phyloP scores from a whole-genome alignment of 2,329 filamentous ascomycete species.

The Tolypocladium amazonense region DNA sequence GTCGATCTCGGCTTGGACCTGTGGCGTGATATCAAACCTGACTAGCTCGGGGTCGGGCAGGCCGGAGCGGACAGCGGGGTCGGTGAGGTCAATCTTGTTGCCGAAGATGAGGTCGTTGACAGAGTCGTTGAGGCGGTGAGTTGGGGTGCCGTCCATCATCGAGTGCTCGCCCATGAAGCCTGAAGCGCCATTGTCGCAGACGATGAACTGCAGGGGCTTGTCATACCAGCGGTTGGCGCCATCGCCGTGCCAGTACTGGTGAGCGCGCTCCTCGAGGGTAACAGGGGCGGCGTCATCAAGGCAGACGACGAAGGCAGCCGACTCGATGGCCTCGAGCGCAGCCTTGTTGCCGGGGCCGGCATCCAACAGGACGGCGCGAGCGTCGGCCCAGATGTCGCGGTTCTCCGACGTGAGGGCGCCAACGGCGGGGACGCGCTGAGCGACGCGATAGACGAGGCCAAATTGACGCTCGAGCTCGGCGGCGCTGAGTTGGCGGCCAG shows the following conservation, averaged over 20 bases:
- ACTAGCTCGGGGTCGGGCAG: constrained; percentile 72
- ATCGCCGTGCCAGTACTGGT: constrained; percentile 97
- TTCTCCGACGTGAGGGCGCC: constrained; percentile 85
- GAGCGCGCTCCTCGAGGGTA: constrained; percentile 89
- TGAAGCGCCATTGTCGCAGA: constrained; percentile 95
- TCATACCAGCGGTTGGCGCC: constrained; percentile 95
- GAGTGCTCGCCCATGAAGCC: constrained; percentile 98
- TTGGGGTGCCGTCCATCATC: constrained; percentile 99
- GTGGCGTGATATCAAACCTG: constrained; percentile 66
- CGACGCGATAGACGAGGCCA: constrained; percentile 69
- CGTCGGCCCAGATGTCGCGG: constrained; percentile 85
- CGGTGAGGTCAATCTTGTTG: constrained; percentile 85
- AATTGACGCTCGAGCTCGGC: constrained; percentile 88
- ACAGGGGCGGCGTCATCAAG: constrained; percentile 86
- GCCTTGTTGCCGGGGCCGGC: constrained; percentile 71
- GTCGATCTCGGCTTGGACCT: constrained; percentile 68
- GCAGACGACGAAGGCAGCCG: constrained; percentile 83
- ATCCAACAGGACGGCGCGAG: constrained; percentile 63
- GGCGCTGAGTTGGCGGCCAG: constrained; percentile 77
- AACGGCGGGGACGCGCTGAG: constrained; percentile 59
- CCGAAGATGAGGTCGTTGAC: constrained; percentile 85
- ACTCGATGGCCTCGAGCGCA: constrained; percentile 72
- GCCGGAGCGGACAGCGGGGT: constrained; percentile 66
- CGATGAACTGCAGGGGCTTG: constrained; percentile 94
- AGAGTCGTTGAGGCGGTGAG: constrained; percentile 92